Percentiles rank a stretch among this genome's conserved stretches.
Conservation (phyloP, 768 basidiomycete genomes). For the Leccinum disarticulatum region DNA sequence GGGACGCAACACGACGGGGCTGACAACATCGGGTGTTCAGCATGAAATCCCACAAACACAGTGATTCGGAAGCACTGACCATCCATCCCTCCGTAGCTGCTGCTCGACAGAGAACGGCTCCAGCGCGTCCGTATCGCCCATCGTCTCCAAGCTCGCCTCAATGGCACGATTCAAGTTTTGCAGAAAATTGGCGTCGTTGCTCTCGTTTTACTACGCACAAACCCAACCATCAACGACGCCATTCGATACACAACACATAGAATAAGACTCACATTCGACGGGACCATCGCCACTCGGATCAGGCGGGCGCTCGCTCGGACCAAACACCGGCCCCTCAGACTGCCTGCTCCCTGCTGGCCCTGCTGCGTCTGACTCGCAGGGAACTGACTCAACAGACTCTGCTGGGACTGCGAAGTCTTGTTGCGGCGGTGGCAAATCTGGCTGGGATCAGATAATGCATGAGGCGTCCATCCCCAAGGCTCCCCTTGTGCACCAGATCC, state of each 20-base stretch:
- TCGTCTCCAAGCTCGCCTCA: constrained; percentile 59
- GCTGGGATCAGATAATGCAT: too few relatives aligned
- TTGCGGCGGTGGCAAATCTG: too few relatives aligned
- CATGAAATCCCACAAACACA: background rate
- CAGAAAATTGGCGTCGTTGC: constrained; percentile 50
- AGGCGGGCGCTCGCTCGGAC: too few relatives aligned
- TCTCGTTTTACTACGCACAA: constrained; percentile 31
- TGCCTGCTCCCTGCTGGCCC: too few relatives aligned
- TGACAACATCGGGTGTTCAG: constrained; percentile 28
- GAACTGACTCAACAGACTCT: too few relatives aligned
- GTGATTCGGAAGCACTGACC: constrained; percentile 41
- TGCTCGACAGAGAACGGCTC: constrained; percentile 54
- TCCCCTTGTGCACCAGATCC: constrained; percentile 40
- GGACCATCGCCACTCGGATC: constrained; percentile 67
- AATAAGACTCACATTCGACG: constrained; percentile 53
- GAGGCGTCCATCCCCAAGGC: too few relatives aligned
- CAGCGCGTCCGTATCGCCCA: constrained; percentile 49
- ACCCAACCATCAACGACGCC: background rate
- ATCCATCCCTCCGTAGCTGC: constrained; percentile 52
- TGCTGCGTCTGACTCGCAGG: too few relatives aligned
- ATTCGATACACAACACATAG: background rate
- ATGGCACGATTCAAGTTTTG: constrained; percentile 66
- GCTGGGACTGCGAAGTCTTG: too few relatives aligned
- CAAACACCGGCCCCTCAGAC: too few relatives aligned
- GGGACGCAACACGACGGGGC: constrained; percentile 72